Conservation (phyloP, 345 rosid species). For the Gossypium stocksii region DNA sequence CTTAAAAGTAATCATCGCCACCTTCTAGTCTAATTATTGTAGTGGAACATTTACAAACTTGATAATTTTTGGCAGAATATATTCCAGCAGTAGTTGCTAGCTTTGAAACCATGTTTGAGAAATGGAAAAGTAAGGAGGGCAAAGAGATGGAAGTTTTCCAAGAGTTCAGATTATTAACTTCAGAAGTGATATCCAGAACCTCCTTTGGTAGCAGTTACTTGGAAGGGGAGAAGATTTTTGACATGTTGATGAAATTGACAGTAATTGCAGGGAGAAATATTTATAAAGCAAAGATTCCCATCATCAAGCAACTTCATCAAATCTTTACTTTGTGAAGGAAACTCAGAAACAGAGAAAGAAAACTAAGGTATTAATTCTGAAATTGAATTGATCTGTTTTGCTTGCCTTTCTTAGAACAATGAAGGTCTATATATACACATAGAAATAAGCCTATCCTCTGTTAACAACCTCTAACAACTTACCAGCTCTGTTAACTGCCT, state of each 20-base stretch:
- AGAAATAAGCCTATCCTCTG: no score
- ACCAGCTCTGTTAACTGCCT: no score
- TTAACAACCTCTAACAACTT: no score
- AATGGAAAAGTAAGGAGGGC: neutral
- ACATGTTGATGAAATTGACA: neutral
- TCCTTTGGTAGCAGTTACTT: neutral
- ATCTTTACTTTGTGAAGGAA: no score
- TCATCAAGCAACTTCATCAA: neutral
- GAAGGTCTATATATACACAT: no score
- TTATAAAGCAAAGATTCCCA: neutral
- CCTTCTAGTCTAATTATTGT: no score
- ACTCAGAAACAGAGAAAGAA: no score
- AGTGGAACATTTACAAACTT: no score
- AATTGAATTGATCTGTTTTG: no score
- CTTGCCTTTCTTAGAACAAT: no score
- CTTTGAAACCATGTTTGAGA: neutral
- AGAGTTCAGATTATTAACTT: neutral
- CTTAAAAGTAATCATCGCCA: no score
- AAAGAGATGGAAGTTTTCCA: neutral
- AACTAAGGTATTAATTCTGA: no score
- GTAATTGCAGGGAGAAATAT: neutral
- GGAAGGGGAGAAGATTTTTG: neutral
- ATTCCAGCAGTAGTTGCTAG: neutral
- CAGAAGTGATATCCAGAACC: neutral
- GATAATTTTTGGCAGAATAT: neutral